Percentiles rank a stretch among this genome's conserved stretches.
These are phyloP conservation scores for Lepidium campestre DNA, from an alignment of 441 rosid genomes.

Conservation along the genomic window DNA sequence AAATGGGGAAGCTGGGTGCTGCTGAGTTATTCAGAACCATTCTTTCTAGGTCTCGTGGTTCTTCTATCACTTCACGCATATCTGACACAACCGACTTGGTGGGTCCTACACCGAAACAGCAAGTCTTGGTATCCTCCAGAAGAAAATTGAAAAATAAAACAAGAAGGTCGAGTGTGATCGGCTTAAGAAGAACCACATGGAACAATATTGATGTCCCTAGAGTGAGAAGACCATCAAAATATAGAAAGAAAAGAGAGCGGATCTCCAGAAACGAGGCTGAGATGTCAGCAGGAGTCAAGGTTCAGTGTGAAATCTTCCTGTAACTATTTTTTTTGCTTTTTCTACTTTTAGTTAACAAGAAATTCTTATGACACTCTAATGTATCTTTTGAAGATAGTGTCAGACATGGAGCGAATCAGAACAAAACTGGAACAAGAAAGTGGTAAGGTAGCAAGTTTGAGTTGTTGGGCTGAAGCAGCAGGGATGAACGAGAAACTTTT, in stretches of 20 bases:
- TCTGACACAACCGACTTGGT: conserved; percentile 25
- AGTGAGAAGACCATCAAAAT: conserved; percentile 31
- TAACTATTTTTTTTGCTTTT: not conserved
- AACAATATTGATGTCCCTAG: conserved; percentile 23
- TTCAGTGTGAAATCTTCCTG: conserved; percentile 32
- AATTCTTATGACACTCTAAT: conserved; percentile 20
- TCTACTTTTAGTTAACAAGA: not conserved
- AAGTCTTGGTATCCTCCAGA: conserved; percentile 31
- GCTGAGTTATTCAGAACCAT: conserved; percentile 41
- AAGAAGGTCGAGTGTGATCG: conserved; percentile 29
- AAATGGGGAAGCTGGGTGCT: conserved; percentile 67
- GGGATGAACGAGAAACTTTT: conserved; percentile 55
- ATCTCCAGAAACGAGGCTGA: conserved; percentile 70
- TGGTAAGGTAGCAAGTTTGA: conserved; percentile 50
- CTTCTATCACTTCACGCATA: conserved; percentile 30
- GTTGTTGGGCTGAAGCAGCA: conserved; percentile 86
- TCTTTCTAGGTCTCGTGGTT: conserved; percentile 37
- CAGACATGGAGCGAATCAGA: conserved; percentile 61
- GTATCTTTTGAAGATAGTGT: conserved; percentile 42
- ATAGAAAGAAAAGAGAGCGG: conserved; percentile 44
- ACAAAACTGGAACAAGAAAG: conserved; percentile 52
- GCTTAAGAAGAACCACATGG: conserved; percentile 20
- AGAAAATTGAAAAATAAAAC: conserved; percentile 42
- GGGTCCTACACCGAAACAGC: conserved; percentile 12
- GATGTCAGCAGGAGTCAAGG: conserved; percentile 72